Conservation (phyloP, 2,329 filamentous ascomycete species). For the Tetracladium maxilliforme region DNA sequence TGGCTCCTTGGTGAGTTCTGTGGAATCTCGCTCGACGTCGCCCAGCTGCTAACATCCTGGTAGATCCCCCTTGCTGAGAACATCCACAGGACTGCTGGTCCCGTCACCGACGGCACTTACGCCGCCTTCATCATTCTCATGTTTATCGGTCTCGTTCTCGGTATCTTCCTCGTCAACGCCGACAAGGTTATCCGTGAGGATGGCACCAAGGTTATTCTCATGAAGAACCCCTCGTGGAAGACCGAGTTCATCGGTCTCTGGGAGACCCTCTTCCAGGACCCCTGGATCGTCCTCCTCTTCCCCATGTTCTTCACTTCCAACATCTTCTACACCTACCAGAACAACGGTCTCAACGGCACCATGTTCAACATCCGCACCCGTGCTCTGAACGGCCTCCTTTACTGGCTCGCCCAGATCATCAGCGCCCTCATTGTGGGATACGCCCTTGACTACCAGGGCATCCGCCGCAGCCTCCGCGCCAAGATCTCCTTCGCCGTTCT, state of each 20-base stretch:
- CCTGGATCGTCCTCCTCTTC: conserved; percentile 62
- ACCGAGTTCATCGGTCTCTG: conserved; percentile 65
- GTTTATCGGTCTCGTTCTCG: conserved; percentile 52
- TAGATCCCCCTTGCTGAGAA: conserved; percentile 62
- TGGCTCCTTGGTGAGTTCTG: conserved; percentile 42
- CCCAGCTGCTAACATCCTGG: conserved; percentile 2
- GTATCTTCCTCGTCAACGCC: conserved; percentile 57
- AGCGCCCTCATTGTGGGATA: conserved; percentile 62
- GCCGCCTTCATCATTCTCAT: conserved; percentile 80
- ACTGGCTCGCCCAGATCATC: conserved; percentile 66
- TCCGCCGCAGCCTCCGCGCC: conserved; percentile 54
- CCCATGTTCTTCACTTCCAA: conserved; percentile 73
- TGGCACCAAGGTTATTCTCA: conserved; percentile 67
- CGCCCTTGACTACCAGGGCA: conserved; percentile 42
- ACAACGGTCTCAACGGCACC: conserved; percentile 56
- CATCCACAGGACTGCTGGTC: conserved; percentile 36
- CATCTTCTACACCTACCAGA: conserved; percentile 70
- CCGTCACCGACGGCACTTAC: conserved; percentile 68
- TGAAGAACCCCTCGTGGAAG: conserved; percentile 82
- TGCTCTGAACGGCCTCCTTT: conserved; percentile 65
- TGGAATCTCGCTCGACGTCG: conserved; percentile 2
- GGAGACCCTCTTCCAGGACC: conserved; percentile 55
- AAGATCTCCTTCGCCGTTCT: conserved; percentile 46
- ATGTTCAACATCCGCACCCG: conserved; percentile 63
- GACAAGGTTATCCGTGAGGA: conserved; percentile 60